Evolutionary conservation across 768 basidiomycete genomes (phyloP).

Genomic region (Tricholoma matsutake): DNA sequence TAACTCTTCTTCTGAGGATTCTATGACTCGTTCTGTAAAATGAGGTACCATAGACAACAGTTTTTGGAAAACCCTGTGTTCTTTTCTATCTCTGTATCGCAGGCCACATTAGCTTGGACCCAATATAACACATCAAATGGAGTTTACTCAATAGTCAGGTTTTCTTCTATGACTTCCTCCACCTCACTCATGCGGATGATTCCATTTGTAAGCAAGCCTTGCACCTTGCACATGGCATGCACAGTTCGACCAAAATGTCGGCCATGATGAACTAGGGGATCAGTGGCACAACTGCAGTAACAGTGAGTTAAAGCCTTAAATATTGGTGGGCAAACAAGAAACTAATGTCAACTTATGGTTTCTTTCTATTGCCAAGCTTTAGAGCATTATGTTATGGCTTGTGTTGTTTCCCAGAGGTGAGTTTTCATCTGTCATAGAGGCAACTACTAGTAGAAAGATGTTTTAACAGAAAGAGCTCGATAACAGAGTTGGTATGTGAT

Average conservation of each 20-base stretch:
- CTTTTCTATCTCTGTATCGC: neutral
- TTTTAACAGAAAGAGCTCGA: too few relatives aligned
- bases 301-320: too few relatives aligned
- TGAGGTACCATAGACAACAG: neutral
- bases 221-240: constrained; percentile 14
- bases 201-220: constrained; percentile 14
- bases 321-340: neutral
- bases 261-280: constrained; percentile 17
- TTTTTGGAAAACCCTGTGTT: neutral
- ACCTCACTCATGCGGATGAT: constrained; percentile 1
- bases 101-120: neutral
- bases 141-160: neutral
- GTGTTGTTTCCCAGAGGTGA: neutral
- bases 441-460: too few relatives aligned
- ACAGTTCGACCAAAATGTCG: constrained; percentile 15
- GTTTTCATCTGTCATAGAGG: too few relatives aligned
- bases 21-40: neutral
- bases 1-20: neutral
- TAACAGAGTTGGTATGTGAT: too few relatives aligned
- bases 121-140: too few relatives aligned
- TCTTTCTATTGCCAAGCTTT: neutral
- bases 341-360: neutral
- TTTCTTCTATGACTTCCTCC: neutral
- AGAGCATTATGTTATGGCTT: neutral
- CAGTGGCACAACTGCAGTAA: neutral